phyloP scores from a whole-genome alignment of 2,329 filamentous ascomycete genomes.

The Zasmidium angulare region DNA sequence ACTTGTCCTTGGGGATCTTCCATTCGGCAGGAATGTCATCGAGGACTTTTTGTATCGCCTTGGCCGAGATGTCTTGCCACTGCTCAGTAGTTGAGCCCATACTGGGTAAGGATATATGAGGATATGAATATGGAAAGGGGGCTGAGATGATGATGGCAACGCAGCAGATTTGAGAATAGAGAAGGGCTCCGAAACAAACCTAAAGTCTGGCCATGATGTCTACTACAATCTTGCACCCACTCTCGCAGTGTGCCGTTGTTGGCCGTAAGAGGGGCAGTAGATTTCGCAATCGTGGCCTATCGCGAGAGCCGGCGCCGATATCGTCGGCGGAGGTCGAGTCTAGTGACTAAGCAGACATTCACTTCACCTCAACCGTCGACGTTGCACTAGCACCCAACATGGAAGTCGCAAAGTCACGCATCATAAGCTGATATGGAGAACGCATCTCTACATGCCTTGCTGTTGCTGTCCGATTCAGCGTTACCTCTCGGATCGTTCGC shows the following conservation, averaged over 20 bases:
- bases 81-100: constrained; percentile 13
- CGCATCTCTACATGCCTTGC: constrained; percentile 61
- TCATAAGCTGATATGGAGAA: constrained; percentile 2
- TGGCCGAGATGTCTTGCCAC: constrained; percentile 49
- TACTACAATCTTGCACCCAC: not conserved
- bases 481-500: constrained; percentile 84
- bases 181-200: not conserved
- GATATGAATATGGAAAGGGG: not conserved
- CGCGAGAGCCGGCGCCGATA: not conserved
- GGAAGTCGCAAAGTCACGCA: not conserved
- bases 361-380: not conserved
- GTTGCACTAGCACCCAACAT: not conserved
- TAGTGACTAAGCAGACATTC: not conserved
- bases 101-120: no score
- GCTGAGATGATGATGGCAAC: constrained; percentile 2
- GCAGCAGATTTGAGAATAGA: constrained; percentile 4
- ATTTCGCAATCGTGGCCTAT: not conserved
- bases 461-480: constrained; percentile 77
- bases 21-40: constrained; percentile 59
- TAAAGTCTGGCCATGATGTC: not conserved
- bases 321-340: not conserved
- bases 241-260: not conserved
- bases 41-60: constrained; percentile 45
- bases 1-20: constrained; percentile 53
- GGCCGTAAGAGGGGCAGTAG: not conserved